phyloP scores from a whole-genome alignment of 164 flowering plant species.

The Echeveria elegans region DNA sequence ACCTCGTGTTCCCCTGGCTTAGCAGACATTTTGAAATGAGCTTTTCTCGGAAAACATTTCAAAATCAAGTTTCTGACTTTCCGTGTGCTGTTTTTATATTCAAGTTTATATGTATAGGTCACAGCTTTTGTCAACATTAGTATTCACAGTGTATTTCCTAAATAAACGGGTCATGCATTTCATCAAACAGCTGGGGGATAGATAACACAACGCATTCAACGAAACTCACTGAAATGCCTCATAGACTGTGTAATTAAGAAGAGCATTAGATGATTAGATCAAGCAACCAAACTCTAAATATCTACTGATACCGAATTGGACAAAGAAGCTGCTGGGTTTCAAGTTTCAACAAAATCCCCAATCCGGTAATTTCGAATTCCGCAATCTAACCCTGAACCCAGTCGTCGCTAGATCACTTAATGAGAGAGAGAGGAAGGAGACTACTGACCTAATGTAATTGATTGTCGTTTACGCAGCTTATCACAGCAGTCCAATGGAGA shows the following conservation, averaged over 20 bases:
- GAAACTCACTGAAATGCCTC: too few relatives aligned
- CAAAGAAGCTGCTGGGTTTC: too few relatives aligned
- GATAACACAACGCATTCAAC: not conserved
- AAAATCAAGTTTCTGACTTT: too few relatives aligned
- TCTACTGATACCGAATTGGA: too few relatives aligned
- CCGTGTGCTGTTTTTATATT: not conserved
- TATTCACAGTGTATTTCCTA: too few relatives aligned
- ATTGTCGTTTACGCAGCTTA: constrained; percentile 1
- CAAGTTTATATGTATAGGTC: not conserved
- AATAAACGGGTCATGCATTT: not conserved
- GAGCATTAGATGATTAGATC: too few relatives aligned
- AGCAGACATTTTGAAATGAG: not conserved
- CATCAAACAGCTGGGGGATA: not conserved
- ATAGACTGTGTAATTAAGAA: too few relatives aligned
- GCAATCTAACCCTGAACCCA: not conserved
- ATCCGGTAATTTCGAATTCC: not conserved
- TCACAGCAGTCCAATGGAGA: not conserved
- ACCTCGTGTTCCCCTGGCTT: too few relatives aligned
- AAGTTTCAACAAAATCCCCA: not conserved
- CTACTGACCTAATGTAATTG: not conserved
- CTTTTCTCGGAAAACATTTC: too few relatives aligned
- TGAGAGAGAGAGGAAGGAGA: not conserved
- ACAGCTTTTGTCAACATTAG: not conserved
- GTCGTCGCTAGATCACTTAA: not conserved
- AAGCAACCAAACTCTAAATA: too few relatives aligned